Conservation (phyloP, 2,329 filamentous ascomycete genomes). For the Byssoonygena ceratinophila region DNA sequence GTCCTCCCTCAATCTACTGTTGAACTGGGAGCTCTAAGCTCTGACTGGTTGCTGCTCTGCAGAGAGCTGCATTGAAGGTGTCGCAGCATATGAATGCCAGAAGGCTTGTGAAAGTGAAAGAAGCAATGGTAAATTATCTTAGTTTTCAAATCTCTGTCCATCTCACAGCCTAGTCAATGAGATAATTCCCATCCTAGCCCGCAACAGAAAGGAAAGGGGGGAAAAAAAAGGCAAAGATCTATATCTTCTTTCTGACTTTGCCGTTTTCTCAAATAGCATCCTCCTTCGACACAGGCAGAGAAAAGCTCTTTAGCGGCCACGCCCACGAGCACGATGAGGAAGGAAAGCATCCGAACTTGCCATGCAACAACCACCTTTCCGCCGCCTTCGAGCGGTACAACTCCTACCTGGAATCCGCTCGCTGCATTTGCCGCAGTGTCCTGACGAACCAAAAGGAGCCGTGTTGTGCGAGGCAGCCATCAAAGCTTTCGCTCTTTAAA, state of each 20-base stretch:
- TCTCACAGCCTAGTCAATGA: too few species aligned
- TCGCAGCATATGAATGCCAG: constrained; percentile 11
- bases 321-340: constrained; percentile 17
- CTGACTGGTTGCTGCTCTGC: constrained; percentile 4
- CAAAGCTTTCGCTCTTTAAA: constrained; percentile 7
- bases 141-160: too few species aligned
- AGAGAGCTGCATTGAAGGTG: constrained; percentile 12
- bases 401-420: constrained; percentile 21
- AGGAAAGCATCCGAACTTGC: constrained; percentile 15
- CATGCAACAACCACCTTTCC: constrained; percentile 20
- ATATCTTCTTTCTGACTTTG: not conserved
- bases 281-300: not conserved
- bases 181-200: too few species aligned
- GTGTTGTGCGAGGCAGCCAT: constrained; percentile 7
- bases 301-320: constrained; percentile 11
- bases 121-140: not conserved
- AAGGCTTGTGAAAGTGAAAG: constrained; percentile 5
- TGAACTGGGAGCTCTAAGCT: not conserved
- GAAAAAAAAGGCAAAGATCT: not conserved
- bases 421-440: constrained; percentile 22
- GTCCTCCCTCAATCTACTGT: not conserved
- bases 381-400: constrained; percentile 22
- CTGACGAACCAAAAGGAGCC: constrained; percentile 12
- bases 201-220: too few species aligned
- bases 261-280: not conserved